Percentiles rank a stretch among this genome's conserved stretches.
phyloP scores from a whole-genome alignment of 768 basidiomycete genomes.

The Cystofilobasidium capitatum region DNA sequence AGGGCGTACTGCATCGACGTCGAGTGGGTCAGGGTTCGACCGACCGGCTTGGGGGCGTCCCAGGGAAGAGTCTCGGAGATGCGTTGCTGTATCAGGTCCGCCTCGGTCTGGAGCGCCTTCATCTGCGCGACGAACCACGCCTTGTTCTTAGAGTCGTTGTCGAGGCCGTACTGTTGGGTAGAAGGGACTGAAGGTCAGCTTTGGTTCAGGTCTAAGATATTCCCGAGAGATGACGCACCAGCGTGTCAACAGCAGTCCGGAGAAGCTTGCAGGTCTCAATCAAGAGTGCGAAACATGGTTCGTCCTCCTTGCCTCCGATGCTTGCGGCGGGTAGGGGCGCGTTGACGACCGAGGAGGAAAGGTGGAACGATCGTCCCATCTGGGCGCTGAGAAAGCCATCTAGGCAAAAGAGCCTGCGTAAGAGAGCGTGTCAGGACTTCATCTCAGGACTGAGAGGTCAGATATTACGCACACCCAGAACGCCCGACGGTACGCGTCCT shows the following conservation, averaged over 20 bases:
- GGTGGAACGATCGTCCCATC: background rate
- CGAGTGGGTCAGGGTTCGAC: background rate
- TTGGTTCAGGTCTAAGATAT: background rate
- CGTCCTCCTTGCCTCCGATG: background rate
- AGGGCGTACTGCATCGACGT: background rate
- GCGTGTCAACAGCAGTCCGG: background rate
- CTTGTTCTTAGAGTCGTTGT: background rate
- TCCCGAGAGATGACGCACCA: no score
- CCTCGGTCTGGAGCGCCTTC: background rate
- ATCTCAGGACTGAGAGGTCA: background rate
- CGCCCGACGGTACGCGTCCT: background rate
- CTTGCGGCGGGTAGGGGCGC: background rate
- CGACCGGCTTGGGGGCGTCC: background rate
- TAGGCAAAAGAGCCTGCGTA: background rate
- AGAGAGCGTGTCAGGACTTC: background rate
- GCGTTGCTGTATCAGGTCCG: background rate
- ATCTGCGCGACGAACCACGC: background rate
- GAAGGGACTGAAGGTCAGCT: background rate
- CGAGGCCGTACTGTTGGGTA: background rate
- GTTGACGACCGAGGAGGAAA: background rate
- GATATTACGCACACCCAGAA: background rate
- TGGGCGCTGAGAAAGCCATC: background rate
- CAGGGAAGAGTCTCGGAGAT: background rate
- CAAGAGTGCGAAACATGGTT: background rate
- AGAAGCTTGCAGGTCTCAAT: background rate